Conservation (phyloP, 2,329 filamentous ascomycete genomes). For the Purpureocillium lavendulum region DNA sequence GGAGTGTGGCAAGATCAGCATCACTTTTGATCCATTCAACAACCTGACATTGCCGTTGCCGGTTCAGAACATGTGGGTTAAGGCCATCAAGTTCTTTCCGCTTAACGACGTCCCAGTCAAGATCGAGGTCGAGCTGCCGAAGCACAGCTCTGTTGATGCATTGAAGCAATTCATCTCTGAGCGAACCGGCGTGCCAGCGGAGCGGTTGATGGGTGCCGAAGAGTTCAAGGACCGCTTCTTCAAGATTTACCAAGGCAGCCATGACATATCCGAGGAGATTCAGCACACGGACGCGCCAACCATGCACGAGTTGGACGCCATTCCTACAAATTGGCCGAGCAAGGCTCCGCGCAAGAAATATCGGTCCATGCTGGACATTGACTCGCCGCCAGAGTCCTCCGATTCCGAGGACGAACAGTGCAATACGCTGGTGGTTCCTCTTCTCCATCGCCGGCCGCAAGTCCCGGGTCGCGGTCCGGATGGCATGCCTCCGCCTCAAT, state of each 20-base stretch:
- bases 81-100: constrained; percentile 69
- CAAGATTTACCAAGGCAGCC: constrained; percentile 68
- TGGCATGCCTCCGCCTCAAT: constrained; percentile 46
- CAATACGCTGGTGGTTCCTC: constrained; percentile 61
- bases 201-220: constrained; percentile 70
- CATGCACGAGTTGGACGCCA: constrained; percentile 67
- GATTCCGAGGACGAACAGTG: constrained; percentile 54
- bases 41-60: constrained; percentile 87
- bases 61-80: constrained; percentile 73
- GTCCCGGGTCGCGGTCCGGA: constrained; percentile 22
- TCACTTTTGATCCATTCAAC: constrained; percentile 97
- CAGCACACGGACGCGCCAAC: constrained; percentile 55
- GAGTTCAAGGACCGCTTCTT: constrained; percentile 80
- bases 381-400: constrained; percentile 31
- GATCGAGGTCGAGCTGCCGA: constrained; percentile 73
- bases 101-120: constrained; percentile 61
- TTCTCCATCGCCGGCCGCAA: constrained; percentile 50
- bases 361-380: constrained; percentile 42
- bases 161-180: constrained; percentile 65
- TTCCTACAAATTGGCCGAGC: constrained; percentile 69
- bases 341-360: constrained; percentile 38
- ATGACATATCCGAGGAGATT: constrained; percentile 65
- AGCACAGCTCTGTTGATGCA: constrained; percentile 59
- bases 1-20: constrained; percentile 86
- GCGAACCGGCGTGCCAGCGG: constrained; percentile 54